These are phyloP conservation scores for Rosa persica DNA, from an alignment of 306 rosid genomes.

Conservation along the genomic window DNA sequence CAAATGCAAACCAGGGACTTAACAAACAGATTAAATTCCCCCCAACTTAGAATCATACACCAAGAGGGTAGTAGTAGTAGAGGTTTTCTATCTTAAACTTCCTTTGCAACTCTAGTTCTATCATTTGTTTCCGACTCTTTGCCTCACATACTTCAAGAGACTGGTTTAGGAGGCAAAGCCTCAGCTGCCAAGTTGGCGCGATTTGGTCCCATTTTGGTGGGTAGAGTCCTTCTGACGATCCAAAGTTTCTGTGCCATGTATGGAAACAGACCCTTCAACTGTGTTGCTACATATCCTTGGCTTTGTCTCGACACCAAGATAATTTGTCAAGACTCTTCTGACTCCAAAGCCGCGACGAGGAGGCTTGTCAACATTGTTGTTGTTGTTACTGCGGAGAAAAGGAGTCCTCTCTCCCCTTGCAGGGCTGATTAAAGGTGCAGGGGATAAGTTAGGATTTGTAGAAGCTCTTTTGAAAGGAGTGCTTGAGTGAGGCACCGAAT, in stretches of 20 bases:
- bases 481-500: slow-evolving; percentile 69
- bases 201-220: slow-evolving; percentile 30
- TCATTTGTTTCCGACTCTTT: background rate
- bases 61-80: background rate
- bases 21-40: slow-evolving; percentile 29
- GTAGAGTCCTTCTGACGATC: slow-evolving; percentile 28
- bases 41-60: background rate
- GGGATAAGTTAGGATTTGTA: slow-evolving; percentile 55
- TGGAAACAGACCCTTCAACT: slow-evolving; percentile 41
- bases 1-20: slow-evolving; percentile 21
- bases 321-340: slow-evolving; percentile 80
- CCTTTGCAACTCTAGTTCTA: slow-evolving; percentile 6
- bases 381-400: slow-evolving; percentile 47
- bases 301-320: slow-evolving; percentile 83
- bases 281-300: slow-evolving; percentile 56
- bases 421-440: slow-evolving; percentile 67
- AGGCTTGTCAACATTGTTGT: slow-evolving; percentile 40
- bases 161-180: background rate
- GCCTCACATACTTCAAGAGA: background rate
- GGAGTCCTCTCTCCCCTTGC: slow-evolving; percentile 85
- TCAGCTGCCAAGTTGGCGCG: background rate
- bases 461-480: slow-evolving; percentile 61
- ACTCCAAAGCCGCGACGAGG: slow-evolving; percentile 78
- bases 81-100: slow-evolving; percentile 14
- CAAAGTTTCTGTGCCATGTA: slow-evolving; percentile 26